Percentiles rank a stretch among this genome's conserved stretches.
These are phyloP conservation scores for Microstegium vimineum DNA, from an alignment of 176 grass and related monocot species.

Conservation along the genomic window DNA sequence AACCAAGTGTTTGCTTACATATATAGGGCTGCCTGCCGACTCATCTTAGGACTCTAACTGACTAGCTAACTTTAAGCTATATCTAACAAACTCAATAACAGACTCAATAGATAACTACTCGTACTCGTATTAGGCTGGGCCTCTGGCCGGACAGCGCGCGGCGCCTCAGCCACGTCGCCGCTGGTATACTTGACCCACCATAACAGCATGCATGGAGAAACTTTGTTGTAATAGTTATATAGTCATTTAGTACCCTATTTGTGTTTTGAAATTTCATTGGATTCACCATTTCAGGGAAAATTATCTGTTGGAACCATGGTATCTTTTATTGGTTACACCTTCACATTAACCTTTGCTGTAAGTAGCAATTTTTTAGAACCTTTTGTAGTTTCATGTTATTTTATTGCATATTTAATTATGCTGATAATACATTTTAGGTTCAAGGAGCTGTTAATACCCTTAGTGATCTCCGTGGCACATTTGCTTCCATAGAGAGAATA, in stretches of 20 bases:
- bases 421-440: constrained; percentile 59
- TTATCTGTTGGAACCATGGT: constrained; percentile 88
- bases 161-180: too few species aligned
- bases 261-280: constrained; percentile 6
- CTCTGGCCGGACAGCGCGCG: too few species aligned
- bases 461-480: constrained; percentile 73
- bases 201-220: neutral
- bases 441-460: constrained; percentile 95
- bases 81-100: too few species aligned
- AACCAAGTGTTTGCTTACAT: too few species aligned
- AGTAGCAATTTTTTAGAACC: constrained; percentile 31
- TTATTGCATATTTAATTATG: constrained; percentile 23
- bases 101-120: too few species aligned
- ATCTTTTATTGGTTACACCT: constrained; percentile 99
- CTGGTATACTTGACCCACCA: too few species aligned
- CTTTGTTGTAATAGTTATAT: constrained; percentile 1
- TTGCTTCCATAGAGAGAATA: constrained; percentile 89
- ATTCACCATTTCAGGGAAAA: constrained; percentile 74
- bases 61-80: too few species aligned
- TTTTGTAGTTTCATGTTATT: constrained; percentile 28
- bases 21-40: too few species aligned
- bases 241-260: constrained; percentile 1
- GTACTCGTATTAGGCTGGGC: too few species aligned
- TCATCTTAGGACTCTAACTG: too few species aligned
- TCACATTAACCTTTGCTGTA: constrained; percentile 95